Percentiles rank a stretch among this genome's conserved stretches.
Evolutionary conservation across 345 rosid genomes (phyloP).

Genomic region (Citrus cavaleriei): DNA sequence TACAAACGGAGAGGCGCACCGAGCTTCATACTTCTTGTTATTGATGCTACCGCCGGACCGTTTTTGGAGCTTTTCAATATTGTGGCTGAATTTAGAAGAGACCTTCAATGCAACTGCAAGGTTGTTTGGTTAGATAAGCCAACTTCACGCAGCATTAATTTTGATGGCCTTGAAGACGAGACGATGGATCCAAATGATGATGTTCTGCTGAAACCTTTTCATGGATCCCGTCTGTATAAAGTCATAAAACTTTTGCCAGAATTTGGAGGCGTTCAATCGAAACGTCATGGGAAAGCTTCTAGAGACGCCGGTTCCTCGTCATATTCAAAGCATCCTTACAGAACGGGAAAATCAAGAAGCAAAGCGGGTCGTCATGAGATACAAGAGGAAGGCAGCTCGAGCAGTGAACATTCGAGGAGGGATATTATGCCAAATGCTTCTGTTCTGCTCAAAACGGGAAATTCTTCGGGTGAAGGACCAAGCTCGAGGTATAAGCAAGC

Average conservation of each 20-base stretch:
- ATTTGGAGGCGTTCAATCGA: conserved; percentile 33
- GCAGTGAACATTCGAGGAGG: background rate
- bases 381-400: conserved; percentile 25
- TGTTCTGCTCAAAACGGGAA: background rate
- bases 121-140: conserved; percentile 73
- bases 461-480: background rate
- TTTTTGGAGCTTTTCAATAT: conserved; percentile 23
- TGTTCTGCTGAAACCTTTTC: conserved; percentile 53
- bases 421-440: background rate
- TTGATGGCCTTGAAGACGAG: conserved; percentile 1
- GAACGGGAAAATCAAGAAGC: background rate
- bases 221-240: conserved; percentile 57
- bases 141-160: conserved; percentile 19
- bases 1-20: conserved; percentile 20
- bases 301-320: conserved; percentile 16
- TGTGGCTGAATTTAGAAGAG: conserved; percentile 46
- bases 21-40: conserved; percentile 44
- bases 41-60: conserved; percentile 55
- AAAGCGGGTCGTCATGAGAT: conserved; percentile 4
- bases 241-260: conserved; percentile 60
- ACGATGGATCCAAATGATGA: conserved; percentile 32
- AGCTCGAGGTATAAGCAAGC: background rate
- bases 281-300: background rate
- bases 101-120: conserved; percentile 34
- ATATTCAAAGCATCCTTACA: conserved; percentile 2